A percentile compares a stretch with the other conserved stretches of the same genome.
Conservation (phyloP, 192 early-diverging fungal species). For the Coemansia sp. region DNA sequence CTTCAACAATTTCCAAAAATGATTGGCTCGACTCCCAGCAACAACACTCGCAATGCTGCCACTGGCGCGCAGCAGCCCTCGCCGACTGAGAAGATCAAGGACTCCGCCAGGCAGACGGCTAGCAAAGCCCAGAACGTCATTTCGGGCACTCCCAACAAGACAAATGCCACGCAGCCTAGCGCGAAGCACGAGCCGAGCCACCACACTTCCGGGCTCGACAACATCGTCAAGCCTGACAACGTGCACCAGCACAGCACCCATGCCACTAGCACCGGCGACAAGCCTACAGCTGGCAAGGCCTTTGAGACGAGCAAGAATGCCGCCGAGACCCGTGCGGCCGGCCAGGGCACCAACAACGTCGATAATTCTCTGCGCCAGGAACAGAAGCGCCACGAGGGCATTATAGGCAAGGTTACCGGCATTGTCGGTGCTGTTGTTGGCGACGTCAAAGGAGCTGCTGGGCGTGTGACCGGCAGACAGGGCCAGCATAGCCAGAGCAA, state of each 20-base stretch:
- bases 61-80: neutral
- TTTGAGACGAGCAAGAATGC: neutral
- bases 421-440: neutral
- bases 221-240: neutral
- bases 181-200: neutral
- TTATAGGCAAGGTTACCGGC: neutral
- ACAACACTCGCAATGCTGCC: neutral
- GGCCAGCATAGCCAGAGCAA: neutral
- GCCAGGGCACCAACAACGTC: neutral
- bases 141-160: neutral
- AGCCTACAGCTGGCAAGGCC: neutral
- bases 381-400: neutral
- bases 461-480: neutral
- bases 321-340: neutral
- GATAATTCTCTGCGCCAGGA: no score
- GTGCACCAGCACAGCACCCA: neutral
- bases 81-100: constrained; percentile 3
- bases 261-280: no score
- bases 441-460: neutral
- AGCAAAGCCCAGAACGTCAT: neutral
- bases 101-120: neutral
- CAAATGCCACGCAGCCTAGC: neutral
- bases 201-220: neutral
- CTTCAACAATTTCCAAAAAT: no score
- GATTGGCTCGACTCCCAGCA: no score